Base-by-base conservation (phyloP, 345 rosid genomes). In the Citrus mangshanensis region DNA sequence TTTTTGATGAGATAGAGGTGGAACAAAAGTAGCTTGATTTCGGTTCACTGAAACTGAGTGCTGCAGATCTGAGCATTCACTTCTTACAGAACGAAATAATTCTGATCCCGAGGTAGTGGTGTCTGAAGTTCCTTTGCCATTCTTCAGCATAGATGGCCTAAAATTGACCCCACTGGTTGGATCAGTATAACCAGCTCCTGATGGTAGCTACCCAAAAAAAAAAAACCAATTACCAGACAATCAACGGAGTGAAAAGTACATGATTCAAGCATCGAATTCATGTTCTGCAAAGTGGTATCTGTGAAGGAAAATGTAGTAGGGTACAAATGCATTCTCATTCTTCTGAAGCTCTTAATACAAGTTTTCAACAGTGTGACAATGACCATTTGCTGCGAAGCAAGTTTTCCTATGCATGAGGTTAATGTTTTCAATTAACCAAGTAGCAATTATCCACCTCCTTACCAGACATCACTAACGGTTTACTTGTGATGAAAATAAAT, bases 21-120 rank as follows among this genome's bases (percentile, higher is more conserved):
- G 86, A 82, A 80, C 87, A 68, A 88, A 80, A 25, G 84, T 70
- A 8, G 88, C 89, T 21, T 84, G 78, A 73, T 82, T 88, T 82
- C 78, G 79, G 71, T 78, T 84, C 71, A 70, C 63, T 13, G 89
- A 77, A 77, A 76, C 22, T 21, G 63, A 55, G 18, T 28, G 72
- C 42, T 54, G 22, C 21, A 54, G 21, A 6, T 82, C 86, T 27
- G 88, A 86, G 67, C 67, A 74, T 27, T 85, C 88, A 27, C 85
- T 84, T 81, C 82, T 84, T 49, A 79, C 77, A 3, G 93, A 84
- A 32, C 74, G 75, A 61, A 77, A 83, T 18, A 77, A 40, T 40
- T 91, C 90, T 27, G 87, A 83, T 22, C 81, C 84, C 2, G 88
- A 76, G 21, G 85, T 21, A 72, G 61, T 37, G 32, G 88, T 35